A percentile compares a stretch with the other conserved stretches of the same genome.
phyloP scores from a whole-genome alignment of 78 protist species.

The Planoprotostelium fungivorum region DNA sequence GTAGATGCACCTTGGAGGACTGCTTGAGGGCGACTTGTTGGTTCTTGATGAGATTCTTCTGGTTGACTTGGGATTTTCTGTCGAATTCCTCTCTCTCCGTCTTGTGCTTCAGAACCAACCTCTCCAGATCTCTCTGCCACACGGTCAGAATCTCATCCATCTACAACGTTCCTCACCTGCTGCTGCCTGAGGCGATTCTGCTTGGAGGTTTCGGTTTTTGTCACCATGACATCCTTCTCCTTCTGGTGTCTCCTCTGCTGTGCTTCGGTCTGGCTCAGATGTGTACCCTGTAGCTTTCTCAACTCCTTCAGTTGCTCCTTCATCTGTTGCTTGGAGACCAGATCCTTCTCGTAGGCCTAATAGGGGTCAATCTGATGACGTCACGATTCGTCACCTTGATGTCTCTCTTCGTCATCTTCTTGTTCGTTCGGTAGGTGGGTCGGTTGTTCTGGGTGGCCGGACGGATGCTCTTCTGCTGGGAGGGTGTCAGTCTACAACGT shows the following conservation, averaged over 20 bases:
- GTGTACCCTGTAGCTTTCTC: slow-evolving; percentile 49
- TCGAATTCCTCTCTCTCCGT: neutral
- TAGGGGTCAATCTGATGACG: slow-evolving; percentile 44
- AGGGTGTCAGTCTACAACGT: neutral
- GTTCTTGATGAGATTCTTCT: neutral
- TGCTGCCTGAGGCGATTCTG: neutral
- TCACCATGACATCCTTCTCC: slow-evolving; percentile 35
- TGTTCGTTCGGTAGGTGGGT: neutral
- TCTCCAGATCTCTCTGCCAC: neutral
- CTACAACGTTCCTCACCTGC: neutral
- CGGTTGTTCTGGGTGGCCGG: neutral
- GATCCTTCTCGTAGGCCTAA: slow-evolving; percentile 46
- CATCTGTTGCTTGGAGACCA: slow-evolving; percentile 44
- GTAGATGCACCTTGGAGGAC: neutral
- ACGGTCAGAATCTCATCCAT: neutral
- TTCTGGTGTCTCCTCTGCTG: slow-evolving; percentile 39
- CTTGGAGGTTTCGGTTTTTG: neutral
- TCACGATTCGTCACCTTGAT: slow-evolving; percentile 38
- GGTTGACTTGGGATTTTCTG: neutral
- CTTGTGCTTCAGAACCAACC: neutral
- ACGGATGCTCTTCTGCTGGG: neutral
- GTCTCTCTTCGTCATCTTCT: slow-evolving; percentile 40
- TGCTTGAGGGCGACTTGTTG: neutral
- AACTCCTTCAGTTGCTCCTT: slow-evolving; percentile 53
- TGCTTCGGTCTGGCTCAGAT: slow-evolving; percentile 36